Conservation (phyloP, 768 basidiomycete species). For the Tulasnella sp. region DNA sequence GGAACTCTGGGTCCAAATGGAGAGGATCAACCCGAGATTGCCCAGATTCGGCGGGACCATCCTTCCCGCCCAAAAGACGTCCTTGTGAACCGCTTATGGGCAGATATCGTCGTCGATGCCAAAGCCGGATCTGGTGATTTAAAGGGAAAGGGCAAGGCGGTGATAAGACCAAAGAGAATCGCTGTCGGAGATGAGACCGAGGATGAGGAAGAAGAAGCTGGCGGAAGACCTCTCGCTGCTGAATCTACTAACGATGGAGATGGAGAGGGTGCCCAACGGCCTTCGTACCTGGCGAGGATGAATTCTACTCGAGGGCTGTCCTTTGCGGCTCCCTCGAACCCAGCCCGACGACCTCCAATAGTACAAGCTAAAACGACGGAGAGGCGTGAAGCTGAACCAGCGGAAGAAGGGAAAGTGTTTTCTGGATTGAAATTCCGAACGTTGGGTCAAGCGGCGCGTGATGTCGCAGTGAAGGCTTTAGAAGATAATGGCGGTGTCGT, state of each 20-base stretch:
- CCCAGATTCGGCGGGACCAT: constrained; percentile 4
- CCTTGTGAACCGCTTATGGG: constrained; percentile 15
- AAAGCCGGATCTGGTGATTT: not conserved
- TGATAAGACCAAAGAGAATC: not conserved
- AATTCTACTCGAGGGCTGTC: not conserved
- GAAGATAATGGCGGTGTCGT: constrained; percentile 55
- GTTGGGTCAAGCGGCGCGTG: constrained; percentile 62
- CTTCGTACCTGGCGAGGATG: constrained; percentile 18
- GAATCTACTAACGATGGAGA: not conserved
- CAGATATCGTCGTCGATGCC: constrained; percentile 13
- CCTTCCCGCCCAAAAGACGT: not conserved
- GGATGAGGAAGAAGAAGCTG: constrained; percentile 20
- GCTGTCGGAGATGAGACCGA: constrained; percentile 14
- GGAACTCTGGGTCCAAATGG: constrained; percentile 43
- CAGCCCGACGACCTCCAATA: not conserved
- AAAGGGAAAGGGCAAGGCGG: constrained; percentile 12
- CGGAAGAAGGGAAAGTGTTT: constrained; percentile 43
- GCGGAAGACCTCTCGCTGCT: not conserved
- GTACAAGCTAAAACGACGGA: not conserved
- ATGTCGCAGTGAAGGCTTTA: constrained; percentile 56
- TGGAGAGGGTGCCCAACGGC: not conserved
- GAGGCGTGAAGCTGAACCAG: not conserved
- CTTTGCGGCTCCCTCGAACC: not conserved
- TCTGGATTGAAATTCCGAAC: constrained; percentile 53
- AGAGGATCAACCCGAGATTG: constrained; percentile 27